Evolutionary conservation across 768 basidiomycete species (phyloP), one percentile per base, ranked within the genome.

Genomic region (Cystofilobasidium capitatum): DNA sequence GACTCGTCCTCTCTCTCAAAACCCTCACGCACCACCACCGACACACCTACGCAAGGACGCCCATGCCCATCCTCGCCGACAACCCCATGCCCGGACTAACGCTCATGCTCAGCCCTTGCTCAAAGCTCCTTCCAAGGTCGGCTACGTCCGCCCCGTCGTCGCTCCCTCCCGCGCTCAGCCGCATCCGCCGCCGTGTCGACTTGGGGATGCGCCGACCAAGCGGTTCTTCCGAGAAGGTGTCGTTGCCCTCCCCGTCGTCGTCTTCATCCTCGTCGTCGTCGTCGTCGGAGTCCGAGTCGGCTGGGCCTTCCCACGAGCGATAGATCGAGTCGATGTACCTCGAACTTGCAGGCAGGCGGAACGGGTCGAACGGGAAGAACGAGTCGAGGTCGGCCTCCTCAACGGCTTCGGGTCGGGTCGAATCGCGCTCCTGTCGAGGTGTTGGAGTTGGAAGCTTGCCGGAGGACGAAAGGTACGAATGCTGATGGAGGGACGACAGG

Each of bases 361-460:
- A 98, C 2, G 96, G 96, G 76, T 99, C 96, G 75, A 99, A 99
- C 0, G 96, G 96, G 81, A 99, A 99, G 80, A 97, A 98, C 14
- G 86, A 85, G 74, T 91, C 91, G 64, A 98, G 81, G 69, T 93
- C 91, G 12, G 83, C 80, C 60, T 83, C 83, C 58, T 78, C 77
- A 59, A 55, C 42, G 10, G 59, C 66, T 29, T 45, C 54, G 5
- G 58, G 35, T 16, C 58, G 58, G 24, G 45, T 31, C 36, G 44
- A n/a, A 74, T 62, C 75, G 68, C 59, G 59, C 20, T 74, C 74
- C 63, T 72, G 69, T 24, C 71, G 57, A 1, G 58, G 44, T 26
- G 44, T 33, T 12, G 65, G 65, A 9, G 47, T 31, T 17, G 65
- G 60, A 13, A 62, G 55, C 33, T 68, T 36, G 58, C 58, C 35